Evolutionary conservation across 306 rosid genomes (phyloP), one percentile per base, ranked within the genome.

Genomic region (Cucurbita maxima): DNA sequence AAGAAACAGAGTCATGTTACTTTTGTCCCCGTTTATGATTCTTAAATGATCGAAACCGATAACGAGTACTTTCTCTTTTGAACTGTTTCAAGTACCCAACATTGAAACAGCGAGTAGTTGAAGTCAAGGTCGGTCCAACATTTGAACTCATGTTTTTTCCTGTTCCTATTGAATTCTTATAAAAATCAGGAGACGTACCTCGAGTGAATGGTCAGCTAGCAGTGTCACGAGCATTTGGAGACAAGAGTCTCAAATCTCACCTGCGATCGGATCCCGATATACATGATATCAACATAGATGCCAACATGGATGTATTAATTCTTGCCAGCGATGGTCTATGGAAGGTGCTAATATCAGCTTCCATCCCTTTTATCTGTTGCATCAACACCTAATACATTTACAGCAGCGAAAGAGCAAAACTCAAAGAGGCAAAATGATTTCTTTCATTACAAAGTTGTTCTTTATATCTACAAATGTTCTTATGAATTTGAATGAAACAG

Each of bases 181-280:
- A 62, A 56, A 52, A 77, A 78, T 67, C 81, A 90, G 96, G 96
- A 81, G 98, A 92, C 48, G 96, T 93, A 43, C 96, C 96, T 62
- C 80, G 96, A 84, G 98, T 93, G 63, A 93, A 93, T 13, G 98
- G 98, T 18, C 96, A 93, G 83, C 84, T 93, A 44, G 98, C 98
- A 1, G 98, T 90, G 81, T 84, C 98, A 68, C 96, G 96, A 19
- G 98, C 98, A 64, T 93, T 93, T 55, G 96, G 96, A 62, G 98
- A 93, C 82, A 93, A 90, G 79, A 93, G 96, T 82, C 96, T 93
- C 18, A 93, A 93, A 85, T 84, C 84, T 51, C 98, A 93, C 78
- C 68, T 90, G 87, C 89, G 96, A 55, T 90, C 97, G 6, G 97
- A 93, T 73, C 97, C 97, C 0, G 97, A 90, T 77, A 80, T 90